A percentile compares a stretch with the other conserved stretches of the same genome.
These are phyloP conservation scores for Ceratocystis lukuohia DNA, from an alignment of 2,329 filamentous ascomycete species.

Conservation along the genomic window DNA sequence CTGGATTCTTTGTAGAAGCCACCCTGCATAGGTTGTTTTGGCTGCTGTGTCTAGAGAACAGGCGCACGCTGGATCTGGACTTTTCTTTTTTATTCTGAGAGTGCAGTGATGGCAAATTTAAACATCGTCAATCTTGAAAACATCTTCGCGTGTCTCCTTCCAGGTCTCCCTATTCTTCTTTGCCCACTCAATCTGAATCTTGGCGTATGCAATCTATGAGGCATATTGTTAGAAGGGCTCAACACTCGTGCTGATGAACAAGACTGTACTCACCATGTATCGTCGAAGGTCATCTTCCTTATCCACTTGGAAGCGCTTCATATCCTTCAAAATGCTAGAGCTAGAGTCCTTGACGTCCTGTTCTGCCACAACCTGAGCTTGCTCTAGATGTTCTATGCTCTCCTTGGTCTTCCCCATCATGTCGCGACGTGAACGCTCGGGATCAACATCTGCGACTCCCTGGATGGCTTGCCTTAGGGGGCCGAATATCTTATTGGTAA, in stretches of 20 bases:
- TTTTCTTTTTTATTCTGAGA: not conserved
- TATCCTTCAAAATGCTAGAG: constrained; percentile 70
- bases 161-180: constrained; percentile 79
- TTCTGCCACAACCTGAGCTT: constrained; percentile 76
- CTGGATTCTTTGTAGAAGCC: not conserved
- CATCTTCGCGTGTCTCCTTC: constrained; percentile 79
- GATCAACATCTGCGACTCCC: constrained; percentile 90
- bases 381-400: constrained; percentile 71
- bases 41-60: not conserved
- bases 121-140: constrained; percentile 67
- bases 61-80: not conserved
- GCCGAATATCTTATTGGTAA: constrained; percentile 87
- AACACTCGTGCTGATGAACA: not conserved
- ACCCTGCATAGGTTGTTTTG: not conserved
- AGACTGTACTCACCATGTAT: constrained; percentile 67
- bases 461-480: constrained; percentile 91
- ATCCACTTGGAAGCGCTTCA: constrained; percentile 84
- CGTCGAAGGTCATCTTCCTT: constrained; percentile 88
- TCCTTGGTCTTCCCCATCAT: constrained; percentile 93
- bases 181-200: constrained; percentile 88
- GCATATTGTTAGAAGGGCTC: constrained; percentile 21
- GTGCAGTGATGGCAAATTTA: constrained; percentile 24
- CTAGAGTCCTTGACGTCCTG: constrained; percentile 91
- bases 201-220: constrained; percentile 70
- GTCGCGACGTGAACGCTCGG: constrained; percentile 80